phyloP scores from a whole-genome alignment of 2,329 filamentous ascomycete species.

The Pleurostoma richardsiae region DNA sequence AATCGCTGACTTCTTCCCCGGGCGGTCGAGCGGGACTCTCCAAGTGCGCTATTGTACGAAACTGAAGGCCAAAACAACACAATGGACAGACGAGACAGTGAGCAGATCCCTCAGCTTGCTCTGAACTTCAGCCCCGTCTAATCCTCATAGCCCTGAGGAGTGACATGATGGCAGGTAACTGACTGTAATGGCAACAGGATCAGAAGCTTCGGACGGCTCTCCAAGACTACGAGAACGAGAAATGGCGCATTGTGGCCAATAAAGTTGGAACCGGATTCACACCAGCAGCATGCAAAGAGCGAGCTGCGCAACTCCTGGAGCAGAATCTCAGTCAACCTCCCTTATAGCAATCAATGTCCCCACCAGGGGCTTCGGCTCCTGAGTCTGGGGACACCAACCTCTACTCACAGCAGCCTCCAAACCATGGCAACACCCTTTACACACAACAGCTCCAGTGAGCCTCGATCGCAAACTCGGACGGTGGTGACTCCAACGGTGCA shows the following conservation, averaged over 20 bases:
- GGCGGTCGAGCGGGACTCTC: conserved; percentile 80
- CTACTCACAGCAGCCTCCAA: conserved; percentile 23
- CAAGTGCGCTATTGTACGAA: conserved; percentile 96
- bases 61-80: conserved; percentile 85
- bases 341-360: conserved; percentile 53
- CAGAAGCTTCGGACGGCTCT: conserved; percentile 72
- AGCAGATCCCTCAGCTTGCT: conserved; percentile 25
- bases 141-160: no score
- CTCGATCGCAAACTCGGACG: background rate
- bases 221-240: conserved; percentile 84
- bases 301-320: conserved; percentile 58
- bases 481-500: background rate
- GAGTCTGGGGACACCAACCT: conserved; percentile 39
- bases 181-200: conserved; percentile 44
- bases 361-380: conserved; percentile 39
- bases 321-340: conserved; percentile 19
- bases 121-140: no score
- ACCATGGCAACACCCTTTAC: conserved; percentile 22
- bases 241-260: conserved; percentile 86
- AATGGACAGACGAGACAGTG: conserved; percentile 93
- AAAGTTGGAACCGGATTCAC: conserved; percentile 91
- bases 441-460: conserved; percentile 28
- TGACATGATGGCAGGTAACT: background rate
- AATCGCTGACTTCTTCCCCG: conserved; percentile 94
- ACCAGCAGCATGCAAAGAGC: conserved; percentile 79